A percentile compares a stretch with the other conserved stretches of the same genome.
Conservation (phyloP, 371 early-diverging fungal genomes). For the Mortierella sp. region DNA sequence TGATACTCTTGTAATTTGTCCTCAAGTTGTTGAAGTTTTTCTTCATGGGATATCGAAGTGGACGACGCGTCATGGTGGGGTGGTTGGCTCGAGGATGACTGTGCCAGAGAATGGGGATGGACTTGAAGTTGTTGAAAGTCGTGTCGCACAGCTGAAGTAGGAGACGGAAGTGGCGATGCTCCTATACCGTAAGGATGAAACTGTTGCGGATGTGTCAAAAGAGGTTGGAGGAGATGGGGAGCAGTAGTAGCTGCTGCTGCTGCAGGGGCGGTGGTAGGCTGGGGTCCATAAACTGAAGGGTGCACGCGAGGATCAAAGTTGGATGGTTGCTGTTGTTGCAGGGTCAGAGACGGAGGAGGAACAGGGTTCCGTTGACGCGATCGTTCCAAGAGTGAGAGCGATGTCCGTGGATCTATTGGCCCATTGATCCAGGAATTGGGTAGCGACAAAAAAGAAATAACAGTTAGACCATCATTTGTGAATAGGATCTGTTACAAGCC, state of each 20-base stretch:
- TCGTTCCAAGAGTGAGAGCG: constrained; percentile 37
- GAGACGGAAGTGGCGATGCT: constrained; percentile 9
- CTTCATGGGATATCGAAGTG: constrained; percentile 21
- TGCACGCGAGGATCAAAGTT: constrained; percentile 20
- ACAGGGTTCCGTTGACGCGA: constrained; percentile 49
- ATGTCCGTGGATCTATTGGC: constrained; percentile 43
- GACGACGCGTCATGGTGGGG: neutral
- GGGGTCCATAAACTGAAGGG: constrained; percentile 8
- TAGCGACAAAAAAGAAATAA: neutral
- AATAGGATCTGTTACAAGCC: too few relatives aligned
- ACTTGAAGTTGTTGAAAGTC: constrained; percentile 9
- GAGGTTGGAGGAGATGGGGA: too few relatives aligned
- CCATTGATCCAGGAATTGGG: too few relatives aligned
- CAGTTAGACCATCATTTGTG: neutral
- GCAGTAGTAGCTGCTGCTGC: constrained; percentile 5
- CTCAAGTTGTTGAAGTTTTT: constrained; percentile 31
- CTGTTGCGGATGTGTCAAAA: constrained; percentile 5
- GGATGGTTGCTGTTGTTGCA: constrained; percentile 18
- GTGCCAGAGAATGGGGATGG: constrained; percentile 8
- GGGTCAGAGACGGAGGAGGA: neutral
- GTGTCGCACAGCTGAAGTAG: neutral
- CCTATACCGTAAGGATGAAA: constrained; percentile 10
- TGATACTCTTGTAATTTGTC: constrained; percentile 36
- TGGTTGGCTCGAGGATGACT: neutral
- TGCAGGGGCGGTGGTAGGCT: constrained; percentile 5